A percentile compares a stretch with the other conserved stretches of the same genome.
Evolutionary conservation across 768 basidiomycete genomes (phyloP).

Genomic region (Tylopilus balloui): DNA sequence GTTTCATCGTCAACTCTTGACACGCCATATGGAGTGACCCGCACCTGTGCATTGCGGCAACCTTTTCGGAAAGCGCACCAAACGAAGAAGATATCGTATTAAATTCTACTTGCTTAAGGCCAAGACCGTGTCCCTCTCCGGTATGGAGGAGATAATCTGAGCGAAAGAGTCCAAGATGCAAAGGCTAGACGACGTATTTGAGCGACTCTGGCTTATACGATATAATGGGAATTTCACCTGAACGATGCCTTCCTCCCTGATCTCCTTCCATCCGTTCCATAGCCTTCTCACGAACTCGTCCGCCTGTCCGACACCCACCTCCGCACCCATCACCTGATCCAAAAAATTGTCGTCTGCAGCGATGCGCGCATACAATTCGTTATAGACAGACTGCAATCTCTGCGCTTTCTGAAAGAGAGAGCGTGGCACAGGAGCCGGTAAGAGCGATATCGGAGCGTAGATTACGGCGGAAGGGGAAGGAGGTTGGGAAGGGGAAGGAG

Average conservation of each 20-base stretch:
- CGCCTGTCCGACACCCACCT: slow-evolving; percentile 69
- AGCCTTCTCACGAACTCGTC: slow-evolving; percentile 84
- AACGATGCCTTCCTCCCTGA: slow-evolving; percentile 58
- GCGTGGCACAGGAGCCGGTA: slow-evolving; percentile 85
- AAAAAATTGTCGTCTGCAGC: slow-evolving; percentile 77
- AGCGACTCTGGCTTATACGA: slow-evolving; percentile 1
- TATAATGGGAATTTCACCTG: slow-evolving; percentile 39
- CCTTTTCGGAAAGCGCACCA: slow-evolving; percentile 67
- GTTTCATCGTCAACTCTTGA: background rate
- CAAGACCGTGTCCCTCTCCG: slow-evolving; percentile 30
- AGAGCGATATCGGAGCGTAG: slow-evolving; percentile 84
- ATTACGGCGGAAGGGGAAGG: slow-evolving; percentile 67
- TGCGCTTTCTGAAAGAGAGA: slow-evolving; percentile 61
- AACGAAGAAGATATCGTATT: slow-evolving; percentile 96
- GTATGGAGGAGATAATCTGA: slow-evolving; percentile 91
- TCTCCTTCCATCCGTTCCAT: slow-evolving; percentile 80
- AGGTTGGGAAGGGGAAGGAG: slow-evolving; percentile 42
- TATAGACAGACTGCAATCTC: slow-evolving; percentile 71
- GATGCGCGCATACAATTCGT: slow-evolving; percentile 79
- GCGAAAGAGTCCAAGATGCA: slow-evolving; percentile 87
- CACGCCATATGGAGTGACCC: slow-evolving; percentile 3
- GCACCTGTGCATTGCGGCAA: slow-evolving; percentile 81
- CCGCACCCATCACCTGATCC: slow-evolving; percentile 79
- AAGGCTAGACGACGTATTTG: slow-evolving; percentile 42
- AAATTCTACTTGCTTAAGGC: slow-evolving; percentile 94